Percentiles rank a stretch among this genome's conserved stretches.
phyloP scores from a whole-genome alignment of 106 monocot genomes.

The Chionographis japonica region DNA sequence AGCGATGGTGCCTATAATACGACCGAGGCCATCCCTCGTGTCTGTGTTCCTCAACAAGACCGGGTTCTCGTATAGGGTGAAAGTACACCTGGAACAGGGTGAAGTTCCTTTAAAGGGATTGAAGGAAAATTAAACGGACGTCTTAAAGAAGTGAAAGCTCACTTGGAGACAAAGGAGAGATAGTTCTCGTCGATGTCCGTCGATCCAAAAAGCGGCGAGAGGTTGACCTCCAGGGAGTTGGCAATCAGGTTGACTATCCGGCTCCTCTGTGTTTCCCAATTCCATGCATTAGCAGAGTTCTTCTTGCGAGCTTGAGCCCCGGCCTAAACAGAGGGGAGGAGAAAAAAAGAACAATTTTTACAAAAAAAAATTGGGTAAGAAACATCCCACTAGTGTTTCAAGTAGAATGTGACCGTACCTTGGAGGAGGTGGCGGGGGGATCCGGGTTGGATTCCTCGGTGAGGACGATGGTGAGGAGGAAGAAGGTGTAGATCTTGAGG shows the following conservation, averaged over 20 bases:
- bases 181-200: slow-evolving; percentile 60
- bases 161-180: slow-evolving; percentile 86
- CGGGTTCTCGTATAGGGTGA: slow-evolving; percentile 72
- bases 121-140: neutral
- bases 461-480: slow-evolving; percentile 60
- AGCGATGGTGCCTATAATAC: slow-evolving; percentile 62
- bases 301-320: slow-evolving; percentile 43
- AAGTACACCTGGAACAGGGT: slow-evolving; percentile 44
- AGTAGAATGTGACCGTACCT: slow-evolving; percentile 19
- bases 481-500: slow-evolving; percentile 91
- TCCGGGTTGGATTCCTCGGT: slow-evolving; percentile 40
- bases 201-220: slow-evolving; percentile 68
- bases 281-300: slow-evolving; percentile 52
- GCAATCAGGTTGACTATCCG: slow-evolving; percentile 72
- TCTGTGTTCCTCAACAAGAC: slow-evolving; percentile 54
- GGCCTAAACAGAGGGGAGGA: slow-evolving; percentile 21
- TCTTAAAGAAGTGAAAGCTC: neutral
- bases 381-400: neutral
- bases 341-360: neutral
- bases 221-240: slow-evolving; percentile 80
- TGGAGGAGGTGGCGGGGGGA: slow-evolving; percentile 14
- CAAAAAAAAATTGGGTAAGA: neutral
- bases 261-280: slow-evolving; percentile 63
- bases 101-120: neutral
- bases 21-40: slow-evolving; percentile 58